These are phyloP conservation scores for Pseudozyma tsukubaensis DNA, from an alignment of 1,284 basidiomycete genomes.

Conservation along the genomic window DNA sequence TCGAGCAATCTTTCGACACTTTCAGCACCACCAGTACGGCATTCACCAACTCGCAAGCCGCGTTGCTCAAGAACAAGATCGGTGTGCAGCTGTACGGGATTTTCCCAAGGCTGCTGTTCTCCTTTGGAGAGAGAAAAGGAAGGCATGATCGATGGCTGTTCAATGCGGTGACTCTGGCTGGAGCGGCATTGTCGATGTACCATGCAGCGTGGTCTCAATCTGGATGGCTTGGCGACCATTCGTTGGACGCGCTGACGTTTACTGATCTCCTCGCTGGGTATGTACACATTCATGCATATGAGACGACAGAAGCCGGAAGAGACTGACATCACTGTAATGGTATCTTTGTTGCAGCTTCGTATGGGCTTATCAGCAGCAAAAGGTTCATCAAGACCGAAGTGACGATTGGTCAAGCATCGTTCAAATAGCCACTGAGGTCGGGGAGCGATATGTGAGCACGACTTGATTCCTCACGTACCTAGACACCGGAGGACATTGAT, in stretches of 20 bases:
- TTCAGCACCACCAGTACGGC: conserved; percentile 4
- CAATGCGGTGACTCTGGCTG: conserved; percentile 20
- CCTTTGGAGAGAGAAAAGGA: conserved; percentile 17
- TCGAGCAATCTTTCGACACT: background rate
- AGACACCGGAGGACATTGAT: background rate
- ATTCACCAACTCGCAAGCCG: conserved; percentile 1
- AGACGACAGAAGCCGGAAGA: background rate
- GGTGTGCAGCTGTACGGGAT: conserved; percentile 34
- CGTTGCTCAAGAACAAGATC: conserved; percentile 28
- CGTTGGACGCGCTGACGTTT: conserved; percentile 22
- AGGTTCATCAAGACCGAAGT: conserved; percentile 1
- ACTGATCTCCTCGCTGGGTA: conserved; percentile 30
- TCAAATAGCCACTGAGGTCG: conserved; percentile 15
- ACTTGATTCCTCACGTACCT: too few species aligned
- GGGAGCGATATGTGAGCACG: conserved; percentile 22
- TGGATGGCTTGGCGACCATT: conserved; percentile 35
- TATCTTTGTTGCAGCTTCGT: conserved; percentile 18
- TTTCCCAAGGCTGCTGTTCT: conserved; percentile 30
- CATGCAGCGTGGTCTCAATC: conserved; percentile 18
- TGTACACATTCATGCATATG: background rate
- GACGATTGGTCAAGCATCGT: conserved; percentile 6
- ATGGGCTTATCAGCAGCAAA: conserved; percentile 17
- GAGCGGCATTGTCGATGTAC: conserved; percentile 18
- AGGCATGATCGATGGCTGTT: conserved; percentile 21
- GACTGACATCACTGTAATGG: background rate